These are phyloP conservation scores for Trichothecium roseum DNA, from an alignment of 2,329 filamentous ascomycete genomes.

Conservation along the genomic window DNA sequence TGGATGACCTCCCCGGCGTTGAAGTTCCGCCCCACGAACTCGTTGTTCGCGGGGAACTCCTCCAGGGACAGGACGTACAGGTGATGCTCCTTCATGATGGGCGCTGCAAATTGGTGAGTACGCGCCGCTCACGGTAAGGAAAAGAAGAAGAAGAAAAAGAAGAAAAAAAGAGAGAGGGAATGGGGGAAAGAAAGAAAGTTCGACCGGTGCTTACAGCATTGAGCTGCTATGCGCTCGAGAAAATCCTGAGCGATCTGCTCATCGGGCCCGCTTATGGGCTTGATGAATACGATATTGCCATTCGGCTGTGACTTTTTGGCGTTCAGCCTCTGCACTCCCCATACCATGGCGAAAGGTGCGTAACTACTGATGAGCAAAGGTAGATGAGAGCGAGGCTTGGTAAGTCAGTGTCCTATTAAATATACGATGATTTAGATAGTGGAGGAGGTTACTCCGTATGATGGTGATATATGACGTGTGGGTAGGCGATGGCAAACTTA, in stretches of 20 bases:
- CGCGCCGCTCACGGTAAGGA: too few relatives aligned
- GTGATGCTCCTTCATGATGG: conserved; percentile 58
- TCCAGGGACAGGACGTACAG: conserved; percentile 62
- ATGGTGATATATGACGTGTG: too few relatives aligned
- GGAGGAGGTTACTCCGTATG: too few relatives aligned
- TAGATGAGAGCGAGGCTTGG: too few relatives aligned
- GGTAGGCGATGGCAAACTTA: too few relatives aligned
- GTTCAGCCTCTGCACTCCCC: conserved; percentile 72
- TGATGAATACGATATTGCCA: conserved; percentile 73
- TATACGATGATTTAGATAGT: too few relatives aligned
- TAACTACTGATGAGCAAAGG: too few relatives aligned
- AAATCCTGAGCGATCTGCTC: conserved; percentile 57
- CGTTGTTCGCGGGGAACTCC: conserved; percentile 69
- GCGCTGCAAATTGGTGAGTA: conserved; percentile 30
- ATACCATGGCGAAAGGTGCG: conserved; percentile 45
- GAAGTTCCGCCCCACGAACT: conserved; percentile 85
- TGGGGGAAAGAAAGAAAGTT: not conserved
- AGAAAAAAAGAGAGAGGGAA: too few relatives aligned
- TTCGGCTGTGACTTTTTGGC: conserved; percentile 66
- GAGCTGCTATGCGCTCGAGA: conserved; percentile 67
- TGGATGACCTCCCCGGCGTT: conserved; percentile 83
- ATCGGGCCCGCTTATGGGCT: conserved; percentile 57
- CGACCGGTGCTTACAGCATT: conserved; percentile 48
- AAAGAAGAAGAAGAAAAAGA: too few relatives aligned
- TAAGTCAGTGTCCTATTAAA: too few relatives aligned